phyloP scores from a whole-genome alignment of 257 asterid species.

The Solanum ossicruentum region DNA sequence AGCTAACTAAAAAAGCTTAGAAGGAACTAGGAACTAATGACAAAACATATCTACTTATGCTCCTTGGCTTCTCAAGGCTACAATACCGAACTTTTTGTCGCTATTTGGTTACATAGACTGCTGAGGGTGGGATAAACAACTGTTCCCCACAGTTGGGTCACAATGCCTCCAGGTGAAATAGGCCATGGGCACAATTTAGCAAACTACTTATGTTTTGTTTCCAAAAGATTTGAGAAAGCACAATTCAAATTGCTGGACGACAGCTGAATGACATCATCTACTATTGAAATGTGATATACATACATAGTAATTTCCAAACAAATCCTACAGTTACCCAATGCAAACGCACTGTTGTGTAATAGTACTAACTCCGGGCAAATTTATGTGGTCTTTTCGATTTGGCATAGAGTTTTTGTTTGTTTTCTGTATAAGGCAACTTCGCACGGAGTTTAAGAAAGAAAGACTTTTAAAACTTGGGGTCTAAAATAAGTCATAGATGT shows the following conservation, averaged over 20 bases:
- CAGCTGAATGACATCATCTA: background rate
- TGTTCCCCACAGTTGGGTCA: background rate
- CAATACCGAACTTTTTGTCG: background rate
- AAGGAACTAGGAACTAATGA: background rate
- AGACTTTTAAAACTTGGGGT: background rate
- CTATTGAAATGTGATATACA: background rate
- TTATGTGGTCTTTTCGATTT: background rate
- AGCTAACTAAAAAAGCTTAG: background rate
- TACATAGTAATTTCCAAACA: background rate
- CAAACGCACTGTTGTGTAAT: background rate
- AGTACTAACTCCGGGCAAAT: background rate
- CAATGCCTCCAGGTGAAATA: background rate
- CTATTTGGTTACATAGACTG: background rate
- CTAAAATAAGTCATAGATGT: background rate
- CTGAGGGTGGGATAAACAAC: background rate
- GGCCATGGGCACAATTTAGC: background rate
- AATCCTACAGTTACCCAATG: background rate
- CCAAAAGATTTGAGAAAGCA: background rate
- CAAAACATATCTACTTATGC: background rate
- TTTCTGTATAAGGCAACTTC: background rate
- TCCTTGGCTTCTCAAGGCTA: background rate
- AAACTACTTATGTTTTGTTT: slow-evolving; percentile 7
- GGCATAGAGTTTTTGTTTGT: background rate
- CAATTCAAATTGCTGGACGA: background rate
- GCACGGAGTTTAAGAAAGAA: background rate